Evolutionary conservation across 306 rosid species (phyloP).

Genomic region (Quercus rubra): DNA sequence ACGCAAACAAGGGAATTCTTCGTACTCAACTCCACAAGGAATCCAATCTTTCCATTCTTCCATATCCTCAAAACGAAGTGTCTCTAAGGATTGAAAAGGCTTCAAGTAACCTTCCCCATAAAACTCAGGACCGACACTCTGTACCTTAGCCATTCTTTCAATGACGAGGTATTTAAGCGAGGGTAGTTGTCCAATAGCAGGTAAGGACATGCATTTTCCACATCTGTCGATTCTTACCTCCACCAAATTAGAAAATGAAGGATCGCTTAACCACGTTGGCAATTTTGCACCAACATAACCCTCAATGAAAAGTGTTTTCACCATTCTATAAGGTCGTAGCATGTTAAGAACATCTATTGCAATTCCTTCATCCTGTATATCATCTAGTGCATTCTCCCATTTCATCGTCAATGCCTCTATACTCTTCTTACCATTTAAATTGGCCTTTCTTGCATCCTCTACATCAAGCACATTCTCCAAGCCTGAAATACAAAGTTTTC

Average conservation of each 20-base stretch:
- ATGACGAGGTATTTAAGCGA: background rate
- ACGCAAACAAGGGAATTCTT: background rate
- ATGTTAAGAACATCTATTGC: too few species aligned
- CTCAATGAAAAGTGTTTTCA: background rate
- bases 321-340: too few species aligned
- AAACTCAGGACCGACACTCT: background rate
- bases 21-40: background rate
- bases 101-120: background rate
- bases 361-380: too few species aligned
- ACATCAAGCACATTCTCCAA: background rate
- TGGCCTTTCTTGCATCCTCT: background rate
- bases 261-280: background rate
- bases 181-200: background rate
- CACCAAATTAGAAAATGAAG: slow-evolving; percentile 1
- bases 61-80: background rate
- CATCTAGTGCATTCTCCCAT: background rate
- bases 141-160: background rate
- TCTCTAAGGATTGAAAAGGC: background rate
- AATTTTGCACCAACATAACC: background rate
- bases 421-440: background rate
- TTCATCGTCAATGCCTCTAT: background rate
- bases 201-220: background rate
- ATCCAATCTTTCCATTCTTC: background rate
- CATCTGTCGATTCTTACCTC: background rate
- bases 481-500: background rate